These are phyloP conservation scores for Paraleonurus japonicus DNA, from an alignment of 257 asterid species.

Conservation along the genomic window DNA sequence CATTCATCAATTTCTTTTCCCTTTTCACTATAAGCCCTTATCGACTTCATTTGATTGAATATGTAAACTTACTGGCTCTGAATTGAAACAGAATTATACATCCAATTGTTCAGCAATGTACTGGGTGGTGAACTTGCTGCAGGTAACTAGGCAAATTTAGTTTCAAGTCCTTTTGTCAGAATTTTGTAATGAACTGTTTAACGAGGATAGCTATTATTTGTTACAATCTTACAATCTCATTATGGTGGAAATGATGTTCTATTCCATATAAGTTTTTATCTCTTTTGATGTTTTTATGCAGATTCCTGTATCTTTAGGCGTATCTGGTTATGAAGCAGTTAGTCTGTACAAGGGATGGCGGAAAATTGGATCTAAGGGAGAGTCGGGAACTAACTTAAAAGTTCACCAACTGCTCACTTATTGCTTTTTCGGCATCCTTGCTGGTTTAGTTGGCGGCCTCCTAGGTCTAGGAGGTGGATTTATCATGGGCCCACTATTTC, in stretches of 20 bases:
- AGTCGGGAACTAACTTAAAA: conserved; percentile 54
- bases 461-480: conserved; percentile 99
- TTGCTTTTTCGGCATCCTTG: conserved; percentile 71
- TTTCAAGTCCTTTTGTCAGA: not conserved
- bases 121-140: conserved; percentile 91
- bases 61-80: conserved; percentile 21
- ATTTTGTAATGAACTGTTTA: not conserved
- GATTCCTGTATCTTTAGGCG: conserved; percentile 82
- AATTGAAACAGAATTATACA: conserved; percentile 57
- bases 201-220: not conserved
- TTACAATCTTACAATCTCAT: not conserved
- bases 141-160: conserved; percentile 45
- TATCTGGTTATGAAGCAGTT: conserved; percentile 65
- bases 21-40: not conserved
- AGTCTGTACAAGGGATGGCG: conserved; percentile 86
- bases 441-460: conserved; percentile 95
- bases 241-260: not conserved
- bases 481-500: conserved; percentile 64
- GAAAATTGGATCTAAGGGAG: conserved; percentile 78
- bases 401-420: conserved; percentile 61
- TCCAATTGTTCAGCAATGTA: conserved; percentile 61
- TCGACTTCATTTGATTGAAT: not conserved
- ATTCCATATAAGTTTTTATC: not conserved
- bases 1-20: not conserved
- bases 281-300: conserved; percentile 25